Conservation (phyloP, 1,284 basidiomycete species). For the Tilletia caries region DNA sequence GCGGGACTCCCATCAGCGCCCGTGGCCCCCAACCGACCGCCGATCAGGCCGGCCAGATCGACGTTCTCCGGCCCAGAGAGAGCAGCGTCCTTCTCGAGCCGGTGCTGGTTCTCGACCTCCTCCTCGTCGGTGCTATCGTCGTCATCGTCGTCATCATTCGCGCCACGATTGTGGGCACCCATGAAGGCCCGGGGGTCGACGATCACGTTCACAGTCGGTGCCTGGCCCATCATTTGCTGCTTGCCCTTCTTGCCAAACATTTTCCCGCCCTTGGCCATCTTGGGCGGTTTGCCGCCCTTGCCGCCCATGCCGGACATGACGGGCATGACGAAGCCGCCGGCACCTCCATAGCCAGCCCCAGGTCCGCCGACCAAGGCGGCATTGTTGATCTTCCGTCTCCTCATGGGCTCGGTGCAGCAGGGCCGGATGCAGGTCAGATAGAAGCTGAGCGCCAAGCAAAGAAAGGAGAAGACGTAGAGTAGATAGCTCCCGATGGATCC, state of each 20-base stretch:
- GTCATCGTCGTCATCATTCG: neutral
- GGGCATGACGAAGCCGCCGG: neutral
- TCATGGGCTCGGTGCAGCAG: neutral
- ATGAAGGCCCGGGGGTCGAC: conserved; percentile 9
- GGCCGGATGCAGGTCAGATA: neutral
- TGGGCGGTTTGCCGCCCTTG: neutral
- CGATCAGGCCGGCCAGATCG: neutral
- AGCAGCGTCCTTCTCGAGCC: neutral
- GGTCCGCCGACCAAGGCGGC: neutral
- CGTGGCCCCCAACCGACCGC: neutral
- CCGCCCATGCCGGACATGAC: neutral
- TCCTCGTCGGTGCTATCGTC: conserved; percentile 8
- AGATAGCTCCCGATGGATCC: neutral
- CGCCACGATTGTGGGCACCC: neutral
- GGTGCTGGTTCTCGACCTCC: neutral
- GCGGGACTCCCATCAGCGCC: neutral
- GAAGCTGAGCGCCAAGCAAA: conserved; percentile 5
- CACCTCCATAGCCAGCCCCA: neutral
- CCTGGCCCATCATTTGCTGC: neutral
- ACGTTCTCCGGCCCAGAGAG: neutral
- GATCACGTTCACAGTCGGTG: conserved; percentile 9
- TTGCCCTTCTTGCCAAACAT: neutral
- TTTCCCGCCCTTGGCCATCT: neutral
- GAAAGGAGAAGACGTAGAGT: conserved; percentile 2
- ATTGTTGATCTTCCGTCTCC: neutral